Conservation (phyloP, 1,284 basidiomycete genomes). For the Tranzscheliella williamsii region DNA sequence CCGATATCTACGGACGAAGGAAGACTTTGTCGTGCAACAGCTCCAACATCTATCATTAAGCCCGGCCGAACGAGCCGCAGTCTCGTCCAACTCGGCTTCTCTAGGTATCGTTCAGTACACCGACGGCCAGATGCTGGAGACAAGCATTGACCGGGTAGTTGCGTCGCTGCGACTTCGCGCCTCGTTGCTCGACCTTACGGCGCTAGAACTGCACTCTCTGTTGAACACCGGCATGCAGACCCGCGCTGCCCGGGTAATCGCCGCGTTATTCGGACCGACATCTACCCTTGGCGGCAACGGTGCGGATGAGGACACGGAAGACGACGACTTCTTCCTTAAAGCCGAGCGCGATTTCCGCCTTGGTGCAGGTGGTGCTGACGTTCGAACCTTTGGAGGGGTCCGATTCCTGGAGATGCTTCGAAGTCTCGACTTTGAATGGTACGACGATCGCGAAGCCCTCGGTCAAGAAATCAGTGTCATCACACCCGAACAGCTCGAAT, state of each 20-base stretch:
- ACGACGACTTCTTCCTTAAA: slow-evolving; percentile 33
- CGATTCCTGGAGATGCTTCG: slow-evolving; percentile 87
- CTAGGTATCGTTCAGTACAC: slow-evolving; percentile 73
- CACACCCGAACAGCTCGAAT: slow-evolving; percentile 67
- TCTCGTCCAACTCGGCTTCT: slow-evolving; percentile 56
- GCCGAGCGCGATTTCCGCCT: slow-evolving; percentile 34
- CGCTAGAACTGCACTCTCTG: slow-evolving; percentile 85
- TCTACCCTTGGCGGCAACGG: slow-evolving; percentile 21
- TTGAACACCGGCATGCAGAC: slow-evolving; percentile 69
- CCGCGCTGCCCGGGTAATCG: slow-evolving; percentile 52
- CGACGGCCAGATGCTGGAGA: slow-evolving; percentile 73
- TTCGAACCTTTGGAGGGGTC: slow-evolving; percentile 66
- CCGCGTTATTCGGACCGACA: slow-evolving; percentile 47
- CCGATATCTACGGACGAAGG: slow-evolving; percentile 83
- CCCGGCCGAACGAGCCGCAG: slow-evolving; percentile 32
- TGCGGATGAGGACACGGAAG: slow-evolving; percentile 22
- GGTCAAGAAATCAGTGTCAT: slow-evolving; percentile 70
- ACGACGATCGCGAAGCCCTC: slow-evolving; percentile 66
- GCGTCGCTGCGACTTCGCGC: slow-evolving; percentile 82
- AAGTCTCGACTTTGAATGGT: slow-evolving; percentile 84
- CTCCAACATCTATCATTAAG: slow-evolving; percentile 70
- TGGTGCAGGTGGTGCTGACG: slow-evolving; percentile 20
- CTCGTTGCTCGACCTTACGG: slow-evolving; percentile 81
- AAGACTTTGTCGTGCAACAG: slow-evolving; percentile 87
- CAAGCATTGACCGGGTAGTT: slow-evolving; percentile 74